Base-by-base conservation (phyloP, 805 yeast species). In the Ogataea wickerhamii region DNA sequence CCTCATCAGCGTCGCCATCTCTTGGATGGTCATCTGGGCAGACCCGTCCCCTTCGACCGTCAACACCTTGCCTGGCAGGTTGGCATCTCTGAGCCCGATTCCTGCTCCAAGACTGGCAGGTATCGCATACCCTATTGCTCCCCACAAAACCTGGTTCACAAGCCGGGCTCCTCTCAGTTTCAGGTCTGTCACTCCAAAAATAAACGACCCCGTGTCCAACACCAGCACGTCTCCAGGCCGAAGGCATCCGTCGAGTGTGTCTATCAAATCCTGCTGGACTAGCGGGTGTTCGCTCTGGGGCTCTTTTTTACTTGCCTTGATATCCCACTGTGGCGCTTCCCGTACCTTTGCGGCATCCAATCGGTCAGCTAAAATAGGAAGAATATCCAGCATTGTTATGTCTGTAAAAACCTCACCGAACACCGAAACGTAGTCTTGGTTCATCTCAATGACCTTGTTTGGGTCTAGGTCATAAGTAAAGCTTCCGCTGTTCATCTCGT, bases 401-500 rank as follows among this genome's bases (percentile, higher is more conserved):
- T 48, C 52, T 47, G 60, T 39, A 52, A 39, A 30, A 16, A 50
- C 29, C 23, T 62, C 56, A 3, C 61, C 63, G 41, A 63, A 64
- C 20, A 74, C 50, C n/a, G 45, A 32, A 13, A 71, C 49, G 42
- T 62, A 68, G 42, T 71, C 74, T 2, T 71, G 70, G 43, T 67
- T 65, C 31, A 73, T 52, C 16, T 61, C 61, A 16, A 72, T 55
- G n/a, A 55, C 47, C 0, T 45, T 43, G 2, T 34, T 33, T 4
- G 52, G 48, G 5, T 51, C 42, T 23, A 68, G 47, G 1, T 60
- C 44, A 18, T 68, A 65, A 1, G 80, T 59, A 59, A 75, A 80
- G 28, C 70, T 71, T 5, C 89, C 91, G 24, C 74, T 66, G 55
- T 82, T 83, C 40, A 78, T 67, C 55, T 83, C 91, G 39, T 78